Percentiles rank a stretch among this genome's conserved stretches.
Evolutionary conservation across 352 stramenopile species (phyloP).

Genomic region (Phytophthora multivora): DNA sequence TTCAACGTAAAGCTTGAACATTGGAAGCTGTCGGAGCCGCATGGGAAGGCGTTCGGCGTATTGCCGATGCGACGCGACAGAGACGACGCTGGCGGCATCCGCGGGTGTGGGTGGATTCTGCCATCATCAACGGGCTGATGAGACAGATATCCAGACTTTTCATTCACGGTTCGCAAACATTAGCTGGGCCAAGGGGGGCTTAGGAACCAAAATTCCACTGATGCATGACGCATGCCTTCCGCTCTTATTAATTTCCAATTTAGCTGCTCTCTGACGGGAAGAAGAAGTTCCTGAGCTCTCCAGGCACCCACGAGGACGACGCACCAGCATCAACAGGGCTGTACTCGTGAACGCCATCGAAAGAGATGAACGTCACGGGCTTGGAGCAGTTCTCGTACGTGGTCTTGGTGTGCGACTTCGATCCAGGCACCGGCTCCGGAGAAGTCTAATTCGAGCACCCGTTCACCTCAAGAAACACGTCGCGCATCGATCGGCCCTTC

Average conservation of each 20-base stretch:
- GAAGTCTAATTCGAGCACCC: conserved; percentile 34
- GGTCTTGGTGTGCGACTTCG: conserved; percentile 42
- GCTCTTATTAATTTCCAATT: background rate
- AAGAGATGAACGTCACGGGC: conserved; percentile 34
- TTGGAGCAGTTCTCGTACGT: conserved; percentile 38
- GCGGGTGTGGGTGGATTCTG: background rate
- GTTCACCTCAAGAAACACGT: conserved; percentile 39
- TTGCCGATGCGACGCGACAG: background rate
- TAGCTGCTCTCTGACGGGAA: conserved; percentile 5
- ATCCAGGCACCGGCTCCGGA: conserved; percentile 19
- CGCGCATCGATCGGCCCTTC: conserved; percentile 26
- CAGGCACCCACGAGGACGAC: conserved; percentile 24
- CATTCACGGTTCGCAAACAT: too few species aligned
- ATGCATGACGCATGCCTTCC: too few species aligned
- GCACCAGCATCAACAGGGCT: conserved; percentile 27
- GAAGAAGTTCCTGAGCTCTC: conserved; percentile 39
- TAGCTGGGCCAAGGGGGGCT: too few species aligned
- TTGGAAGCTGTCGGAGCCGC: too few species aligned
- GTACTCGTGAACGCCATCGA: conserved; percentile 40
- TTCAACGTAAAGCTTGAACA: too few species aligned
- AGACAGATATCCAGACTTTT: background rate
- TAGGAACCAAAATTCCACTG: too few species aligned
- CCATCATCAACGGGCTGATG: conserved; percentile 6
- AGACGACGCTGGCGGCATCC: background rate
- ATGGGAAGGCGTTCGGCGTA: background rate